These are phyloP conservation scores for Termitomyces sp. DNA, from an alignment of 1,284 basidiomycete genomes.

Conservation along the genomic window DNA sequence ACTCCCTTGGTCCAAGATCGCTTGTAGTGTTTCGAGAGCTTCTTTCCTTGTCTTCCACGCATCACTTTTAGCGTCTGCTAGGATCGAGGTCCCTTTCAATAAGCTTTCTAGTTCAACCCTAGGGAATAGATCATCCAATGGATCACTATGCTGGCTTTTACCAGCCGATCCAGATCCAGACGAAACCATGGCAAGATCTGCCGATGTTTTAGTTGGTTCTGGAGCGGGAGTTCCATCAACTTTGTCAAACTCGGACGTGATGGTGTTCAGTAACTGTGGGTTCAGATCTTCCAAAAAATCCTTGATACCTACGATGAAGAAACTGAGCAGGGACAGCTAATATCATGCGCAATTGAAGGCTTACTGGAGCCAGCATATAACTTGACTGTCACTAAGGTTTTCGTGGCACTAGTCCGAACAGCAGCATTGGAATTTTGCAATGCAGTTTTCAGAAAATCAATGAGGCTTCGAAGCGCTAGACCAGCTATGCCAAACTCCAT, in stretches of 20 bases:
- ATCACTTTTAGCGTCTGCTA: slow-evolving; percentile 83
- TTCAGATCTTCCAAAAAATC: slow-evolving; percentile 94
- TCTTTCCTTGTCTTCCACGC: slow-evolving; percentile 98
- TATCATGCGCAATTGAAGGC: slow-evolving; percentile 23
- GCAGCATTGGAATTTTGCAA: slow-evolving; percentile 93
- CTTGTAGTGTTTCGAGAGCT: slow-evolving; percentile 82
- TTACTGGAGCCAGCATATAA: slow-evolving; percentile 86
- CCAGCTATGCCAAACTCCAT: slow-evolving; percentile 93
- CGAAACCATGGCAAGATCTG: slow-evolving; percentile 59
- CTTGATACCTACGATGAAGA: slow-evolving; percentile 74
- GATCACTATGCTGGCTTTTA: slow-evolving; percentile 47
- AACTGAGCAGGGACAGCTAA: slow-evolving; percentile 27
- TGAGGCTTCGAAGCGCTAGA: slow-evolving; percentile 77
- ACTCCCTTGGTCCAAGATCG: slow-evolving; percentile 80
- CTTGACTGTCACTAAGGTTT: slow-evolving; percentile 87
- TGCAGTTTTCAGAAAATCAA: slow-evolving; percentile 86
- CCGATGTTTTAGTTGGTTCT: slow-evolving; percentile 73
- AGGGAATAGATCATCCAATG: slow-evolving; percentile 92
- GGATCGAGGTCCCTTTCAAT: slow-evolving; percentile 79
- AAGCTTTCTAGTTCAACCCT: slow-evolving; percentile 90
- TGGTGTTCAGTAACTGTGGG: slow-evolving; percentile 88
- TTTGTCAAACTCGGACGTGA: slow-evolving; percentile 91
- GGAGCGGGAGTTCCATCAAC: slow-evolving; percentile 79
- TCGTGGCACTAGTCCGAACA: slow-evolving; percentile 94
- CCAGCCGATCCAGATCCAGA: slow-evolving; percentile 39